Evolutionary conservation across 306 rosid species (phyloP).

Genomic region (Erythrophleum fordii): DNA sequence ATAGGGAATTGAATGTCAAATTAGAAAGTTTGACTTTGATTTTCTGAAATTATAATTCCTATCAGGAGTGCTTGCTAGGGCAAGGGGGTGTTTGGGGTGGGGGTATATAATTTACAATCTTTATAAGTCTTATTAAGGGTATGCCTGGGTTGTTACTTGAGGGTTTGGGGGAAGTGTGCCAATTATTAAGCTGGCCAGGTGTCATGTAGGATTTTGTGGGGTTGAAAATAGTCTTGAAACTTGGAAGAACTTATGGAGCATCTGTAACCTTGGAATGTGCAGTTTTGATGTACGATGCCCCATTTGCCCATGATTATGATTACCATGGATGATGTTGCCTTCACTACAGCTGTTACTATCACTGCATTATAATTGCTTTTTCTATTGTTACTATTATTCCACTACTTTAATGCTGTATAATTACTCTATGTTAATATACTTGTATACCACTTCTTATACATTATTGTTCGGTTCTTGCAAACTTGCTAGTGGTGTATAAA

Average conservation of each 20-base stretch:
- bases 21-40: not conserved
- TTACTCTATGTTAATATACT: too few relatives aligned
- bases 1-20: not conserved
- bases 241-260: not conserved
- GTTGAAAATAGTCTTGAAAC: not conserved
- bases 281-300: not conserved
- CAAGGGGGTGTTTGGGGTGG: too few relatives aligned
- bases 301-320: not conserved
- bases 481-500: not conserved
- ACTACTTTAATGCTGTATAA: too few relatives aligned
- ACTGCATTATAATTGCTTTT: too few relatives aligned
- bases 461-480: not conserved
- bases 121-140: too few relatives aligned
- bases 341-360: not conserved
- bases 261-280: too few relatives aligned
- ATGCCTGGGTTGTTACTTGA: not conserved
- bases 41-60: too few relatives aligned
- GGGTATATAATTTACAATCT: too few relatives aligned
- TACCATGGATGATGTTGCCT: not conserved
- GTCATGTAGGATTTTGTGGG: not conserved
- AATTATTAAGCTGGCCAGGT: not conserved
- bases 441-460: too few relatives aligned
- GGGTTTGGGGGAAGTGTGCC: not conserved
- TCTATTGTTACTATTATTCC: too few relatives aligned
- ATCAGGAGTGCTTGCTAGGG: too few relatives aligned